Base-by-base conservation (phyloP, 305 asterid genomes). In the Rubia tinctorum region DNA sequence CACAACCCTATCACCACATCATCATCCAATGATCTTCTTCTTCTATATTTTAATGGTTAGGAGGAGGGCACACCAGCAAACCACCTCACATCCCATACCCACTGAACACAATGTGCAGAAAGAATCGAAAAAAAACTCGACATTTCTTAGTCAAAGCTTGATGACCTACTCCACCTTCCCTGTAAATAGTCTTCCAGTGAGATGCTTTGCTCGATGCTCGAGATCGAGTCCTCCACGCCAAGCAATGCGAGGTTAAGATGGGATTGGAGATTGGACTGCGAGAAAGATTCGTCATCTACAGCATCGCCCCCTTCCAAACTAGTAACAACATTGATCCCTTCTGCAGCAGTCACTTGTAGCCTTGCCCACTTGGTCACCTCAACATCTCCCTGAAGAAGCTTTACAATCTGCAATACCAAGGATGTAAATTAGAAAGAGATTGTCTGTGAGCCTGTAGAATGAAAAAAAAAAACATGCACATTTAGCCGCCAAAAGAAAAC, bases 41-140 rank as follows among this genome's bases (percentile, higher is more conserved):
- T n/a, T 78, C 76, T 68, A 25, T 13, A 61, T 75, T 81, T 74
- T 40, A 76, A 80, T 84, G 93, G 87, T 92, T 65, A 77, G 74
- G 95, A 88, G 96, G 96, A 88, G 98, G 96, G 89, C 81, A 79
- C 67, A 78, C 86, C 71, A 83, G 74, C 82, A 83, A 86, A 80
- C 95, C 81, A 80, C 97, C 97, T 93, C 97, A 82, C 97, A 84
- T 93, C 93, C 97, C 80, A 83, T 67, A 89, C 89, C 88, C 75
- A 66, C 70, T 71, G 15, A 47, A 47, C 68, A 39, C 20, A 56
- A 75, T 71, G 66, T 71, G 61, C 79, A 81, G 39, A 69, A 67
- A 76, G 74, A 73, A 80, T 76, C 68, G 74, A 15, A 71, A 15
- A 71, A 40, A 43, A 58, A 66, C 75, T 87, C 2, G 37, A 30